A percentile compares a stretch with the other conserved stretches of the same genome.
phyloP scores from a whole-genome alignment of 352 stramenopile species.

The Pythium sp. region DNA sequence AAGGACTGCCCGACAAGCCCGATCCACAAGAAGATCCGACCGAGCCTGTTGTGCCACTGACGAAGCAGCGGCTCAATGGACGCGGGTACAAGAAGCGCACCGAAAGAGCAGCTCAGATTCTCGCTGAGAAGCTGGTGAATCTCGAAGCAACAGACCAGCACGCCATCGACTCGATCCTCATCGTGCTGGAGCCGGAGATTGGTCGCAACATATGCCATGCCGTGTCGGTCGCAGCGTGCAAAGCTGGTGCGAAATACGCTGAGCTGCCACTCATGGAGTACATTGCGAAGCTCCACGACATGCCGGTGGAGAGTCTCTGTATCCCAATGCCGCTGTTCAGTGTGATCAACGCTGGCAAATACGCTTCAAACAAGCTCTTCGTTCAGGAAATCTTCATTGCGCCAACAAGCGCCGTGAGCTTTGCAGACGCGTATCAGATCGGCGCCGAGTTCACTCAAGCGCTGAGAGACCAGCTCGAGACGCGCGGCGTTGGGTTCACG shows the following conservation, averaged over 20 bases:
- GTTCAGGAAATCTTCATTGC: constrained; percentile 59
- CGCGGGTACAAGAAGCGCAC: constrained; percentile 36
- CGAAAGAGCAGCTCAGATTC: constrained; percentile 27
- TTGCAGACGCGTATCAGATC: constrained; percentile 60
- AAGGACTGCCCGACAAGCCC: constrained; percentile 35
- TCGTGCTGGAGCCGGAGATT: constrained; percentile 37
- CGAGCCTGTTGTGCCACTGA: constrained; percentile 18
- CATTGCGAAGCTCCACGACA: constrained; percentile 44
- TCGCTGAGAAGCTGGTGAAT: constrained; percentile 41
- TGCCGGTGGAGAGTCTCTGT: constrained; percentile 40
- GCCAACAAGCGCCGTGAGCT: constrained; percentile 50
- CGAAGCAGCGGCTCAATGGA: constrained; percentile 41
- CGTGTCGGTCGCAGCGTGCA: constrained; percentile 55
- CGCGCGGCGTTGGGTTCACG: constrained; percentile 48
- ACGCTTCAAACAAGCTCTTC: constrained; percentile 69
- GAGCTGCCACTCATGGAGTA: constrained; percentile 56
- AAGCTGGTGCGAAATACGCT: constrained; percentile 58
- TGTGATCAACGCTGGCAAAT: constrained; percentile 59
- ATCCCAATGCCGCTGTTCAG: constrained; percentile 76
- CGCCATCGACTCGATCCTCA: constrained; percentile 35
- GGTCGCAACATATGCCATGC: constrained; percentile 60
- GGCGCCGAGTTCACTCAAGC: constrained; percentile 44
- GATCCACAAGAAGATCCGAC: constrained; percentile 27
- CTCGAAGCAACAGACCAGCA: constrained; percentile 50
- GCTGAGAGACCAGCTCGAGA: constrained; percentile 43